Evolutionary conservation across 345 rosid species (phyloP).

Genomic region (Sonneratia caseolaris): DNA sequence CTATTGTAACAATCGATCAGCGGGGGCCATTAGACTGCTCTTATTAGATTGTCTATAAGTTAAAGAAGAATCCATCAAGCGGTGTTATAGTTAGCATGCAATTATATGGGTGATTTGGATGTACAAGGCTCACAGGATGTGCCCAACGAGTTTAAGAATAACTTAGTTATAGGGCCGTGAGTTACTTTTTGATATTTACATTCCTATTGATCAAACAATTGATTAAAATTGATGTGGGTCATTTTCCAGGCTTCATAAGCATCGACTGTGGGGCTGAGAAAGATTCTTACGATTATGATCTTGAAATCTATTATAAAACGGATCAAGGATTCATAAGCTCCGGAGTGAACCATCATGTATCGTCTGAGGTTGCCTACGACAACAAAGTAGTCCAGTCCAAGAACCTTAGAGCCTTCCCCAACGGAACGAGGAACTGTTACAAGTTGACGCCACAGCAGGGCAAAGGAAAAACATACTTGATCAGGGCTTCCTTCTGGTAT

Average conservation of each 20-base stretch:
- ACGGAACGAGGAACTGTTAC: conserved; percentile 32
- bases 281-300: not conserved
- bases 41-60: too few species aligned
- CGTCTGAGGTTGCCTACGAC: not conserved
- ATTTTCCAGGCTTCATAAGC: conserved; percentile 17
- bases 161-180: not conserved
- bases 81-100: too few species aligned
- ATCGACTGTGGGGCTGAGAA: conserved; percentile 17
- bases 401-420: conserved; percentile 28
- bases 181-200: too few species aligned
- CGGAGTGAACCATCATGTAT: not conserved
- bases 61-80: too few species aligned
- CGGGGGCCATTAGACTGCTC: too few species aligned
- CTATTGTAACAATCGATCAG: too few species aligned
- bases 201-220: not conserved
- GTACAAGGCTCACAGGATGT: too few species aligned
- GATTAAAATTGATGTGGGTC: too few species aligned
- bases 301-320: conserved; percentile 1
- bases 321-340: conserved; percentile 11
- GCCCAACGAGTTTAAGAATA: too few species aligned
- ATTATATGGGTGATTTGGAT: too few species aligned
- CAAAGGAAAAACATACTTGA: conserved; percentile 17
- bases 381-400: not conserved
- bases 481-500: conserved; percentile 28
- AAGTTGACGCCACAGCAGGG: conserved; percentile 16